These are phyloP conservation scores for Neotropicomus parvogracilis DNA, from an alignment of 1,284 basidiomycete genomes.

Conservation along the genomic window DNA sequence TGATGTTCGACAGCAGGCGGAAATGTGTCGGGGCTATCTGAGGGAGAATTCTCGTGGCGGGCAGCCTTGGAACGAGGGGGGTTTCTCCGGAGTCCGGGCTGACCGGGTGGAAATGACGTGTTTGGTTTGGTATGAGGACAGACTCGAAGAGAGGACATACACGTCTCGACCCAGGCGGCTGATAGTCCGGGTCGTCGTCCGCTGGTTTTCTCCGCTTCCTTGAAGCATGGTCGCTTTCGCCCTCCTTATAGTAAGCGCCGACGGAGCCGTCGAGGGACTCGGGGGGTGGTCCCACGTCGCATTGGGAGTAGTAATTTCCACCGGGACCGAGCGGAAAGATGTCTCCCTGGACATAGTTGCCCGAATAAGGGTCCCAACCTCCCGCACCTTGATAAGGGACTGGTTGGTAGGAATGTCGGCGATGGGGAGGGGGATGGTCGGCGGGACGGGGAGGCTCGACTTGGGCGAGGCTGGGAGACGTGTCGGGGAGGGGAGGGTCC, in stretches of 20 bases:
- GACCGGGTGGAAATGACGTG: background rate
- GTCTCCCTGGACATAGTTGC: slow-evolving; percentile 40
- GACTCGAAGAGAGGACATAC: slow-evolving; percentile 38
- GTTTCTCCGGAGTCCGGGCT: slow-evolving; percentile 42
- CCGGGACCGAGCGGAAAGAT: slow-evolving; percentile 37
- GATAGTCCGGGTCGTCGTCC: slow-evolving; percentile 53
- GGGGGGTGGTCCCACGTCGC: slow-evolving; percentile 21
- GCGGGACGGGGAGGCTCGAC: slow-evolving; percentile 18
- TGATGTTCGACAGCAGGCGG: slow-evolving; percentile 34
- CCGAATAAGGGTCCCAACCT: slow-evolving; percentile 39
- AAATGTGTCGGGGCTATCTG: slow-evolving; percentile 35
- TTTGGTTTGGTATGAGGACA: slow-evolving; percentile 1
- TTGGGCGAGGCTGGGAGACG: slow-evolving; percentile 21
- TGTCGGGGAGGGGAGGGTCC: slow-evolving; percentile 30
- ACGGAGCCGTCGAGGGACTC: slow-evolving; percentile 28
- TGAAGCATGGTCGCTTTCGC: slow-evolving; percentile 39
- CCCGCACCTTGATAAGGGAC: slow-evolving; percentile 37
- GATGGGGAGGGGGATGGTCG: slow-evolving; percentile 33
- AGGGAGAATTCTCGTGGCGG: slow-evolving; percentile 36
- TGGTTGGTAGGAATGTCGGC: slow-evolving; percentile 35
- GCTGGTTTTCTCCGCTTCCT: slow-evolving; percentile 51
- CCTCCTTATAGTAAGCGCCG: slow-evolving; percentile 36
- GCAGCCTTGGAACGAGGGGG: slow-evolving; percentile 41
- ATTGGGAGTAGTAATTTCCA: slow-evolving; percentile 37
- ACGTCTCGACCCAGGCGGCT: slow-evolving; percentile 49